Conservation (phyloP, 106 monocot species). For the Allium sativum region DNA sequence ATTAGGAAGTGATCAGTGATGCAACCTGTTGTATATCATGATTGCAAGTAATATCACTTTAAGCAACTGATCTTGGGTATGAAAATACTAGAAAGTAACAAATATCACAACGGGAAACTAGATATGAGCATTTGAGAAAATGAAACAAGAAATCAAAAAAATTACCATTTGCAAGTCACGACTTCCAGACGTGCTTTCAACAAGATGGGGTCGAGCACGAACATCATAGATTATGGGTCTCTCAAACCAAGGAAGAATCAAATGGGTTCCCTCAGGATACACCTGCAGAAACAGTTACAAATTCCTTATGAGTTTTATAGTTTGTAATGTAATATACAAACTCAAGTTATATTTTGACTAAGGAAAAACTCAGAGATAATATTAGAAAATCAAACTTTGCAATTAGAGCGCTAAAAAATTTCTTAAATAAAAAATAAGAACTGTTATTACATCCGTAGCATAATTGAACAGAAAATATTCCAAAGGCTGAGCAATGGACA, state of each 20-base stretch:
- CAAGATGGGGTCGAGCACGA: constrained; percentile 22
- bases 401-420: not conserved
- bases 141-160: not conserved
- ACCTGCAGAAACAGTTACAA: constrained; percentile 9
- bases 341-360: not conserved
- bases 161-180: constrained; percentile 22
- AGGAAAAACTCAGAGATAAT: not conserved
- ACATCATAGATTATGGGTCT: constrained; percentile 24
- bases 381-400: not conserved
- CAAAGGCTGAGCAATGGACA: too few species aligned
- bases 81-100: too few species aligned
- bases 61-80: too few species aligned
- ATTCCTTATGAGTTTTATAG: not conserved
- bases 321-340: not conserved
- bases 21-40: too few species aligned
- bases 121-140: too few species aligned
- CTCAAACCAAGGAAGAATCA: constrained; percentile 23
- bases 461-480: too few species aligned
- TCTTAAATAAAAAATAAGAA: not conserved
- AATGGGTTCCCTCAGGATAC: constrained; percentile 24
- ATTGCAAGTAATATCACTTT: too few species aligned
- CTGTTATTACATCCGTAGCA: not conserved
- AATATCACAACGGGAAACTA: too few species aligned
- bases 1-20: too few species aligned
- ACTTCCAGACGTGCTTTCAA: constrained; percentile 23